Conservation (phyloP, 495 filamentous ascomycete species). For the Aspergillus incahuasiensis region DNA sequence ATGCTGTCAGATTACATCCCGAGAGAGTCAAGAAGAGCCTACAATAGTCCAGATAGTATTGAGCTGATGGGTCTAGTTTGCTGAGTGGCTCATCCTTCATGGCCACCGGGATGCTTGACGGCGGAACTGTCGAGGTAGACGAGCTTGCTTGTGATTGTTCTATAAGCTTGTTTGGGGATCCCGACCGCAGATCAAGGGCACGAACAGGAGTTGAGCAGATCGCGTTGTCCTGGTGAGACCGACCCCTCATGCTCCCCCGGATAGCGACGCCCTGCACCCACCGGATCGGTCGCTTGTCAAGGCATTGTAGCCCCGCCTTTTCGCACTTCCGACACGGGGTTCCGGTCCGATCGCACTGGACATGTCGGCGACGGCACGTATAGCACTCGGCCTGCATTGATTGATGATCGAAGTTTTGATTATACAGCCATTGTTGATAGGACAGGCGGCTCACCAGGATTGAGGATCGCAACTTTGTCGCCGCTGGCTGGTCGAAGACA, state of each 20-base stretch:
- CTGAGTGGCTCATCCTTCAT: conserved; percentile 21
- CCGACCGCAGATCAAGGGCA: not conserved
- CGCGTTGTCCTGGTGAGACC: conserved; percentile 17
- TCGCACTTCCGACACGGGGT: conserved; percentile 28
- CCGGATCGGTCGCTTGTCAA: conserved; percentile 42
- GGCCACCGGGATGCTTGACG: not conserved
- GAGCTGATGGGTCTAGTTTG: conserved; percentile 22
- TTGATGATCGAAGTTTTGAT: not conserved
- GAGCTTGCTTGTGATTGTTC: not conserved
- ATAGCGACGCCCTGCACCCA: conserved; percentile 38
- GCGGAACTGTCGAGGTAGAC: not conserved
- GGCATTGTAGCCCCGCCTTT: conserved; percentile 43
- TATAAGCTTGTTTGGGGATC: not conserved
- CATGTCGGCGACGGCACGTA: conserved; percentile 48
- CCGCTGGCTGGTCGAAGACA: not conserved
- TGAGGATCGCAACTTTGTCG: not conserved
- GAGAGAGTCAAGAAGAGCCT: not conserved
- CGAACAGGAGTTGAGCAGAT: not conserved
- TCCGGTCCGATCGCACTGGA: conserved; percentile 44
- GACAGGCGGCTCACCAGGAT: not conserved
- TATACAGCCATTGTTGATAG: not conserved
- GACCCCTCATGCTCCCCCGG: conserved; percentile 34
- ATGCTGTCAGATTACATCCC: too few relatives aligned
- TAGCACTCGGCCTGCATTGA: conserved; percentile 28
- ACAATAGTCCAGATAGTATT: conserved; percentile 45